Base-by-base conservation (phyloP, 768 basidiomycete species). In the Chalciporus sphaerocephalus region DNA sequence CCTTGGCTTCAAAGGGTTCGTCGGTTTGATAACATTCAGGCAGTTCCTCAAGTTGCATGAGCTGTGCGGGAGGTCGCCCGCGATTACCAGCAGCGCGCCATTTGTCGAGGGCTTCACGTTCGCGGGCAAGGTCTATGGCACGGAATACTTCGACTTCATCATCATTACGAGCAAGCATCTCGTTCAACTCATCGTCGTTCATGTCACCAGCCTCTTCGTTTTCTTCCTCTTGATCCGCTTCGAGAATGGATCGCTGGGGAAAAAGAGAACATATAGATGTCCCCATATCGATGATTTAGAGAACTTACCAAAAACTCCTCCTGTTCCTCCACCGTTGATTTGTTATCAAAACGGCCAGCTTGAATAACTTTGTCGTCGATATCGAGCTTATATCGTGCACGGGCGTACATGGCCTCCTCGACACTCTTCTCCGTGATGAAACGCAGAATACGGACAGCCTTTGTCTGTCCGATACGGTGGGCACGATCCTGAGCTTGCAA, bases 301-400 rank as follows among this genome's bases (percentile, higher is more conserved):
- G 37, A 22, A 22, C 85, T 54, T 57, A 92, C 90, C 70, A 97
- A 69, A 54, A 95, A 87, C 60, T 92, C 92, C 64, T 99, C 95
- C 56, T 96, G 93, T 64, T 99, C 96, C 63, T 95, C 93, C 54
- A 92, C 89, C 4, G 93, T 95, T 17, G 94, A 95, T 69, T 95
- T 95, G 70, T 98, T 95, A 65, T 99, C 96, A 70, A 97, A 97
- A 37, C 92, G 92, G 75, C 95, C 95, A 42, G 93, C 93, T 72
- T 97, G 95, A 59, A 97, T 97, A 70, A 96, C 95, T 67, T 99
- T 98, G 72, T 95, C 93, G 64, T 99, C 96, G 59, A 99, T 94
- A 59, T 95, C 95, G 22, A 97, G 85, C 74, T 99, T 99, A 70
- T 83, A 90, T 47, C 90, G 81, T 5, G 96, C 96, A 52, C 93